Evolutionary conservation across 345 rosid genomes (phyloP).

Genomic region (Brassica carinata): DNA sequence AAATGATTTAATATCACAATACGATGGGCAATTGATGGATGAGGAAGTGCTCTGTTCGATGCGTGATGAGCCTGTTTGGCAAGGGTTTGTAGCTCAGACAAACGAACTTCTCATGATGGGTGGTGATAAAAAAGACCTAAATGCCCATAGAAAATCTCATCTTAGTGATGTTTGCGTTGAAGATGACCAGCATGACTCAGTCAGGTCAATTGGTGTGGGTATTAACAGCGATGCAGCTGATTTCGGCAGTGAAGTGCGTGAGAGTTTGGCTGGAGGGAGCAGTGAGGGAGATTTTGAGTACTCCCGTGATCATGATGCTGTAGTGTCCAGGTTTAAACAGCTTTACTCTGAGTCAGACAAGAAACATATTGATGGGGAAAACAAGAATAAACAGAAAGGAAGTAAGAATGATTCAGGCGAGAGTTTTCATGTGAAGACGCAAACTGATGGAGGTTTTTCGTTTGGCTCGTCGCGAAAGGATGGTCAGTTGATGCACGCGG

Average conservation of each 20-base stretch:
- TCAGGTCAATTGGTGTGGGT: conserved; percentile 97
- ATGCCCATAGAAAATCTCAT: conserved; percentile 56
- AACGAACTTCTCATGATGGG: conserved; percentile 71
- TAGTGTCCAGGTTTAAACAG: conserved; percentile 53
- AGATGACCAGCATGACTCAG: conserved; percentile 91
- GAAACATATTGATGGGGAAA: conserved; percentile 53
- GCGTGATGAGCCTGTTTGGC: conserved; percentile 93
- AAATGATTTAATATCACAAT: conserved; percentile 68
- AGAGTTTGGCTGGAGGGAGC: conserved; percentile 88
- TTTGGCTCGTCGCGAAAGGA: conserved; percentile 72
- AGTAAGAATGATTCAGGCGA: conserved; percentile 58
- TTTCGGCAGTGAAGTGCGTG: conserved; percentile 85
- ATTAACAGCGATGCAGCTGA: conserved; percentile 95
- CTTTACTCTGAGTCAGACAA: conserved; percentile 55
- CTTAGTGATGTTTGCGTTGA: conserved; percentile 69
- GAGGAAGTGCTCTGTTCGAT: conserved; percentile 76
- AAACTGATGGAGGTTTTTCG: conserved; percentile 70
- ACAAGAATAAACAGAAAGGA: conserved; percentile 51
- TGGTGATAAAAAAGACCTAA: conserved; percentile 57
- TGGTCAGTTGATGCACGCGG: conserved; percentile 54
- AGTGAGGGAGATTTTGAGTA: conserved; percentile 90
- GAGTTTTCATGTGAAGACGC: conserved; percentile 50
- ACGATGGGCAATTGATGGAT: conserved; percentile 88
- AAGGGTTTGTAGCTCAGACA: conserved; percentile 89
- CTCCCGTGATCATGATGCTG: conserved; percentile 63